Evolutionary conservation across 106 monocot species (phyloP), one percentile per base, ranked within the genome.

Genomic region (Agapanthus africanus): DNA sequence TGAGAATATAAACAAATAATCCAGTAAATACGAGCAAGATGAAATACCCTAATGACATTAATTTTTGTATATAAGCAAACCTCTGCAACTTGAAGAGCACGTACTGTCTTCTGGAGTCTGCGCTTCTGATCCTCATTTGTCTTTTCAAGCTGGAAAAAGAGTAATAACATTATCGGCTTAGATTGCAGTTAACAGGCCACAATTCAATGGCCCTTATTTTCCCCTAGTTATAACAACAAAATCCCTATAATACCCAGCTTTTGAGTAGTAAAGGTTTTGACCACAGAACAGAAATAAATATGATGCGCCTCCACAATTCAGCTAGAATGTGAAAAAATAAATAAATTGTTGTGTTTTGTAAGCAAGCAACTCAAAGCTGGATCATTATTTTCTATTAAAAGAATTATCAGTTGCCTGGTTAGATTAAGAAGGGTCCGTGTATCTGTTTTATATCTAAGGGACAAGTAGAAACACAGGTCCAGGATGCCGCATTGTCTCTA

Each of bases 71-170:
- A 28, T 41, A 22, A 42, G 40, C 42, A n/a, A 69, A 88, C 88
- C 88, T 88, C 81, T 31, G 84, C 81, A 13, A 62, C 73, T 71
- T 77, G 52, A 76, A 82, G 73, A 67, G 75, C 70, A 67, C 50
- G 76, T 31, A 79, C 70, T 37, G 71, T 73, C 54, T 82, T 70
- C 46, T 77, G 41, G 32, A 87, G 76, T 71, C 39, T 77, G 7
- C 50, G 70, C 67, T 69, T 77, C 39, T 79, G 82, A 26, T 82
- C 81, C 39, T 68, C 66, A 64, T 76, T 79, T 18, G 37, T 68
- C 67, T 82, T 82, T 27, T 76, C 67, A 38, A 76, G 79, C 85
- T 86, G 40, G 37, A 54, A 54, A 16, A 68, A 18, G n/a, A 73
- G 2, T 0, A 35, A 6, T 51, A 3, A 34, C 4, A 68, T 51